Evolutionary conservation across 2,329 filamentous ascomycete genomes (phyloP).

Genomic region (Aureobasidium uvarum): DNA sequence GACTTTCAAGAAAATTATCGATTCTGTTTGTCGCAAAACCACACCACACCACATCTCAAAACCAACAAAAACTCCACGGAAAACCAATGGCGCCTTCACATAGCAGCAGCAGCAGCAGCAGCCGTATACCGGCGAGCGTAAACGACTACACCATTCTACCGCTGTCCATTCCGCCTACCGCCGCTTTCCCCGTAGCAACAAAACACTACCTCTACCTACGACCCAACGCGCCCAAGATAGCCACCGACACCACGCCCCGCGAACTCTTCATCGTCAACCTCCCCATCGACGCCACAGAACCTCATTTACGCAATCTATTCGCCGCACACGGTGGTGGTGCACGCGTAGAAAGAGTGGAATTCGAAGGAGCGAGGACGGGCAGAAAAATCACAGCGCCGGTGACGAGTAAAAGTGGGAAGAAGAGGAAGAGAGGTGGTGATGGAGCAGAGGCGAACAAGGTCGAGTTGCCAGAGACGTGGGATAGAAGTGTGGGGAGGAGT

Average conservation of each 20-base stretch:
- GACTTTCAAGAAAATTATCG: constrained; percentile 8
- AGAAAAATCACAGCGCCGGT: constrained; percentile 39
- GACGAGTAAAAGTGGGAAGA: constrained; percentile 48
- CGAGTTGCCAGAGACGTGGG: constrained; percentile 69
- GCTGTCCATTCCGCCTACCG: constrained; percentile 62
- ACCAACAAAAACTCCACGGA: constrained; percentile 14
- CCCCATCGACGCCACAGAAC: constrained; percentile 76
- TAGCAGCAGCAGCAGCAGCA: constrained; percentile 27
- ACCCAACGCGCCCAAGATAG: constrained; percentile 74
- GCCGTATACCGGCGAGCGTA: constrained; percentile 40
- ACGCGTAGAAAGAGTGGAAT: constrained; percentile 72
- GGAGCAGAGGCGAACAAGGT: constrained; percentile 45
- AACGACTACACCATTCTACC: constrained; percentile 68
- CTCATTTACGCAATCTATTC: constrained; percentile 74
- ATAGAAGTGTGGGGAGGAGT: constrained; percentile 65
- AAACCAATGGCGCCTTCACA: constrained; percentile 27
- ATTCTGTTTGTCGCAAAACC: not conserved
- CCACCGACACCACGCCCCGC: constrained; percentile 69
- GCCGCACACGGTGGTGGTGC: constrained; percentile 69
- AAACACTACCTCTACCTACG: constrained; percentile 86
- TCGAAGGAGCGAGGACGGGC: constrained; percentile 61
- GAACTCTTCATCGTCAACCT: constrained; percentile 90
- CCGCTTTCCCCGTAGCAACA: constrained; percentile 60
- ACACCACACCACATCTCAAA: not conserved
- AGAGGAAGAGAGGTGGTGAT: constrained; percentile 52